These are phyloP conservation scores for Diospyros kaki DNA, from an alignment of 148 eudicot genomes.

Conservation along the genomic window DNA sequence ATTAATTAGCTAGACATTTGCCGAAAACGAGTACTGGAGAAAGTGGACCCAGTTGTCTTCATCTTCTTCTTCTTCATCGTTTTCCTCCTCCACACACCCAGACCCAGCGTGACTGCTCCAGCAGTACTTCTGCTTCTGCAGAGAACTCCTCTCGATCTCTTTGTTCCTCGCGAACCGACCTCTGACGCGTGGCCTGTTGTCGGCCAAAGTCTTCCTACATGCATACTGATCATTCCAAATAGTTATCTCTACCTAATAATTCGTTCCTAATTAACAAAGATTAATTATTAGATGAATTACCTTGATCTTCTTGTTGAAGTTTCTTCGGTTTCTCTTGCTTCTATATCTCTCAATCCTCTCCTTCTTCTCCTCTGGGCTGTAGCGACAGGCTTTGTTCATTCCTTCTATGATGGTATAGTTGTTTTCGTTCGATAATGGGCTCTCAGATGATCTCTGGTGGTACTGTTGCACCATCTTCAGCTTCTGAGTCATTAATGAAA, in stretches of 20 bases:
- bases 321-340: constrained; percentile 79
- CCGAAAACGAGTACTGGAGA: constrained; percentile 37
- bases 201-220: constrained; percentile 94
- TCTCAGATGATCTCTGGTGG: constrained; percentile 36
- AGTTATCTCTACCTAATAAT: too few relatives aligned
- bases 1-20: constrained; percentile 2
- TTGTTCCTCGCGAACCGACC: constrained; percentile 90
- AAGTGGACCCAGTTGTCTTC: constrained; percentile 55
- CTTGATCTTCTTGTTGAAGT: constrained; percentile 95
- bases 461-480: constrained; percentile 28
- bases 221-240: constrained; percentile 44
- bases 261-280: not conserved
- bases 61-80: constrained; percentile 38
- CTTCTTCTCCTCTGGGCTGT: constrained; percentile 80
- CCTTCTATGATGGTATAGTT: constrained; percentile 52
- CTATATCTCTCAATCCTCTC: constrained; percentile 85
- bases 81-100: constrained; percentile 10
- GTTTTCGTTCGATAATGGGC: constrained; percentile 62
- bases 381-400: constrained; percentile 66
- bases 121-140: not conserved
- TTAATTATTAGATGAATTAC: constrained; percentile 15
- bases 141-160: constrained; percentile 37
- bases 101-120: constrained; percentile 22
- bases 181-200: constrained; percentile 76
- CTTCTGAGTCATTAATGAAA: constrained; percentile 28